Evolutionary conservation across 306 rosid species (phyloP).

Genomic region (Erythrophleum fordii): DNA sequence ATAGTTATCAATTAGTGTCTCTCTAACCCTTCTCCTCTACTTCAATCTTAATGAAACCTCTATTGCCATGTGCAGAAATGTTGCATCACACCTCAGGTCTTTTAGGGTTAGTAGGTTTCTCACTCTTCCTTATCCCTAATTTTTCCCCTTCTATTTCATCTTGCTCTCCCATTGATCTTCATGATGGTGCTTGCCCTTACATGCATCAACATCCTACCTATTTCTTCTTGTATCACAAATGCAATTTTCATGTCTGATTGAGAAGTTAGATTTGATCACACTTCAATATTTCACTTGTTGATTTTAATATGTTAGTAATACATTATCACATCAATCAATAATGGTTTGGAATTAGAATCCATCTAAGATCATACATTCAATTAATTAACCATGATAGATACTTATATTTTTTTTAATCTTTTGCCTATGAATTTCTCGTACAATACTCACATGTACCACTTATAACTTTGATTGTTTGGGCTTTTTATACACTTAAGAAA

Average conservation of each 20-base stretch:
- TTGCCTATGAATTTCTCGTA: not conserved
- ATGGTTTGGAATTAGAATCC: not conserved
- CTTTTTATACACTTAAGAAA: not conserved
- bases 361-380: not conserved
- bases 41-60: not conserved
- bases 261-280: conserved; percentile 33
- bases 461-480: not conserved
- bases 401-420: no score
- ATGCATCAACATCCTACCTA: not conserved
- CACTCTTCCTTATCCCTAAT: not conserved
- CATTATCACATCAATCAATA: not conserved
- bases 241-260: not conserved
- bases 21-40: not conserved
- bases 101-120: conserved; percentile 55
- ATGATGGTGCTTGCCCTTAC: no score
- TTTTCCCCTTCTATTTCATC: conserved; percentile 16
- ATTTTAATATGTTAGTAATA: not conserved
- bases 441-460: not conserved
- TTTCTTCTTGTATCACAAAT: not conserved
- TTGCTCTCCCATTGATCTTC: not conserved
- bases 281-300: not conserved
- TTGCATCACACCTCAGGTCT: conserved; percentile 66
- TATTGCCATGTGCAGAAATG: conserved; percentile 65
- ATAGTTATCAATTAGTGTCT: no score
- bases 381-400: not conserved